Base-by-base conservation (phyloP, 2,329 filamentous ascomycete genomes). In the Claviceps arundinis region DNA sequence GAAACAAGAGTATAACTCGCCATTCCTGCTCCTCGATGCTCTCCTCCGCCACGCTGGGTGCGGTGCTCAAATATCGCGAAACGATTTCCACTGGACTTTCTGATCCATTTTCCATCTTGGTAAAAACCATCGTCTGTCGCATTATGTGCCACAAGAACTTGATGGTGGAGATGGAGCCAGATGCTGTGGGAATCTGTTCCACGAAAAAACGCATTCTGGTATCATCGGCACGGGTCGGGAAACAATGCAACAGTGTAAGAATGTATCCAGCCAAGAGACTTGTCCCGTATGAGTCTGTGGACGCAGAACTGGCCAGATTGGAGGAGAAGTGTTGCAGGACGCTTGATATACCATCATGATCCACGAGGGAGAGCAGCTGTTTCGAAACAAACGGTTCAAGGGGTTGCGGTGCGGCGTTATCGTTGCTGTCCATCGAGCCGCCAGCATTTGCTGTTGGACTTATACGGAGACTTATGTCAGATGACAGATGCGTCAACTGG, bases 141-240 rank as follows among this genome's bases (percentile, higher is more conserved):
- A 72, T 74, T 37, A 70, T 76, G 51, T 85, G 76, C 89, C 93
- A 96, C 58, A 97, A 87, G 62, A 89, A 95, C 58, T 85, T 69
- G 58, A 61, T 65, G 50, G 62, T 69, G 2, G 74, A 68, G 4
- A 86, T 73, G 44, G 85, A 81, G 0, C 89, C 87, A 4, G 58
- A 56, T 5, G 56, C 22, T 2, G 62, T 64, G 17, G 66, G 65
- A 14, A 70, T 68, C 50, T 68, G 58, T 26, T 65, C 64, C 42
- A 93, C 75, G 62, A 93, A 97, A 1, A 97, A 73, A 70, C 89
- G 91, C 88, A 97, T 95, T 22, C 90, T 84, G 55, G 96, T 94
- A 54, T 96, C 89, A 61, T 96, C 90, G 3, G 83, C 84, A 54
- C 81, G 78, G 6, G 76, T 72, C 8, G 91, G 89, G 58, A 97